Evolutionary conservation across 495 filamentous ascomycete genomes (phyloP).

Genomic region (Immersiella caudata): DNA sequence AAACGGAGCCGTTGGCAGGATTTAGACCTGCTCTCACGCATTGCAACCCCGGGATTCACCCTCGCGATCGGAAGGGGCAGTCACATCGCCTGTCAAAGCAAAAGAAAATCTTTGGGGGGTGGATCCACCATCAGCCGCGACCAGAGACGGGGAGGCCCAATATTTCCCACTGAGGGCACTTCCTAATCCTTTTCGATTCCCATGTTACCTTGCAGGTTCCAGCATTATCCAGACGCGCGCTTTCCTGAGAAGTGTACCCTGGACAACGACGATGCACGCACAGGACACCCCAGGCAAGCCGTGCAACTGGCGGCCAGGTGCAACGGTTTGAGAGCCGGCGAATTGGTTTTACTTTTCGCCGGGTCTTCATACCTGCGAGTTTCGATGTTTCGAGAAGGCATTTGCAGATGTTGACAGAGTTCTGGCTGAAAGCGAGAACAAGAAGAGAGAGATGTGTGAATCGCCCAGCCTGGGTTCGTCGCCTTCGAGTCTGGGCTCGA

Average conservation of each 20-base stretch:
- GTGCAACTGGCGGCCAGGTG: neutral
- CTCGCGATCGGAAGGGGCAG: neutral
- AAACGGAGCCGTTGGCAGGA: neutral
- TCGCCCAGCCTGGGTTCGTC: neutral
- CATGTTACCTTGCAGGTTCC: neutral
- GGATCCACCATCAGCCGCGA: neutral
- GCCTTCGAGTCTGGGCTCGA: neutral
- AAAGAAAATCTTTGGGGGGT: neutral
- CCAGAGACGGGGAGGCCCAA: neutral
- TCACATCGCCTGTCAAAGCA: neutral
- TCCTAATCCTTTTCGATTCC: neutral
- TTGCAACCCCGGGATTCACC: neutral
- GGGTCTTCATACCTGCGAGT: neutral
- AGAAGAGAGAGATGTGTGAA: neutral
- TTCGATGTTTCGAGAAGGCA: neutral
- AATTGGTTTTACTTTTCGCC: neutral
- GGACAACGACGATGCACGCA: neutral
- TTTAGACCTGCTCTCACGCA: too few species aligned
- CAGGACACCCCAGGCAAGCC: slow-evolving; percentile 4
- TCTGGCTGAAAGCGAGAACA: neutral
- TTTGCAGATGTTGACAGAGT: neutral
- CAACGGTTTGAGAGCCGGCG: neutral
- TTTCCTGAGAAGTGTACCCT: neutral
- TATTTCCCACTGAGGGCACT: neutral
- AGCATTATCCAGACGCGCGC: neutral